Evolutionary conservation across 23 red algal genomes (phyloP), one percentile per base, ranked within the genome.

Genomic region (Gracilaria vermiculophylla): DNA sequence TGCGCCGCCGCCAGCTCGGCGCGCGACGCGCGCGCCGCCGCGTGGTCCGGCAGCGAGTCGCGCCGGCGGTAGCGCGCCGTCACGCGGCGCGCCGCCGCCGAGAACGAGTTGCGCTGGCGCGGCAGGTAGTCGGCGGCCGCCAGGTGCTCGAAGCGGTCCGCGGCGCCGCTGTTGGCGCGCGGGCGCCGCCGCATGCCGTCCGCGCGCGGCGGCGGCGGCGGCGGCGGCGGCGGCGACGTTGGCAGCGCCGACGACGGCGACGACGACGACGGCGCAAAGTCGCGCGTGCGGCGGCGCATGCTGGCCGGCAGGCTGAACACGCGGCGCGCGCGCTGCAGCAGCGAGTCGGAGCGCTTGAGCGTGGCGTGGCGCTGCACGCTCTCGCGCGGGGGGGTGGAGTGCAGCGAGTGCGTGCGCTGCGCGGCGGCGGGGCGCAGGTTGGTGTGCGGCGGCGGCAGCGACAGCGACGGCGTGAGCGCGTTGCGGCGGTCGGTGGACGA

Each of bases 301-400:
- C 60, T 70, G 43, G 76, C 42, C 21, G 80, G 80, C 23, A 85
- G 62, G 44, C 52, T 69, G 58, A 85, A 85, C 61, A 85, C 80
- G 19, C 80, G 53, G 1, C 80, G 56, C 14, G 80, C 80, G 34
- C 57, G 53, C 12, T 71, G 53, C 49, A 85, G 43, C 11, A 85
- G 80, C 24, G 80, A 70, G 43, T 85, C 80, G 14, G 80, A 85
- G 44, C 80, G 73, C 54, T 54, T 78, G 39, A 70, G 37, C 19
- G 64, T 70, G 64, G 64, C 64, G 8, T 70, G 64, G 20, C 64
- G 64, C 20, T 70, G 64, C 7, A 70, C 42, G 64, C 64, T 70
- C 64, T 70, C 64, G 35, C 64, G 33, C 15, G 64, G 64, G 34
- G 64, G 64, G 33, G 19, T 43, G 33, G 64, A 41, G 64, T 70